Base-by-base conservation (phyloP, 2,329 filamentous ascomycete species). In the Chrysoporthe cubensis region DNA sequence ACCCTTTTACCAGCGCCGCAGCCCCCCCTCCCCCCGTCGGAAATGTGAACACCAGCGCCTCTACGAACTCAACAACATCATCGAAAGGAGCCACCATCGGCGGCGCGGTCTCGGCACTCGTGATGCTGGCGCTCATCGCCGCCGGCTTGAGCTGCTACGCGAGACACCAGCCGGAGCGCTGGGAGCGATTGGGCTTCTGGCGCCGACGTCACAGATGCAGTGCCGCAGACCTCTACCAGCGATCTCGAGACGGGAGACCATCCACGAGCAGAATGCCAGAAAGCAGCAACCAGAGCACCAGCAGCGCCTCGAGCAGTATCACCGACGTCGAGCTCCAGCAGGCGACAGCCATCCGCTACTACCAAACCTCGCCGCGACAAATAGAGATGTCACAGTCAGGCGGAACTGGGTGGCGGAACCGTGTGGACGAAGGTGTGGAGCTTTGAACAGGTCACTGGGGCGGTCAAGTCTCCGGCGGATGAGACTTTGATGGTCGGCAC, bases 271-370 rank as follows among this genome's bases (percentile, higher is more conserved):
- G 56, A 16, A 2, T n/a, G 26, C n/a, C 26, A n/a, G 32, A 54
- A 5, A n/a, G 46, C 18, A 18, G 26, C 2, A 60, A n/a, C 46
- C 42, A 32, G 26, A 63, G 42, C 26, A 18, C 37, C n/a, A 57
- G 50, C 40, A 64, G 62, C 42, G 21, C 18, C 26, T 21, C 61
- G 9, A 63, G 62, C 52, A 64, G 50, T 50, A 43, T 56, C 50
- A 46, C 48, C 14, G 34, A 56, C 9, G 26, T 34, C 13, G 62
- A 56, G 50, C 13, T 56, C 18, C 37, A 44, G 21, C 37, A 56
- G 40, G 62, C 48, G n/a, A 64, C 34, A 9, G 48, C 62, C 2
- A 48, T 56, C 13, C 59, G 16, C 42, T 46, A 46, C 42, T 46
- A 46, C 14, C 26, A 44, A 3, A 46, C 42, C 13, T 46, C 59